Evolutionary conservation across 1,284 basidiomycete genomes (phyloP).

Genomic region (Cutaneotrichosporon sp.): DNA sequence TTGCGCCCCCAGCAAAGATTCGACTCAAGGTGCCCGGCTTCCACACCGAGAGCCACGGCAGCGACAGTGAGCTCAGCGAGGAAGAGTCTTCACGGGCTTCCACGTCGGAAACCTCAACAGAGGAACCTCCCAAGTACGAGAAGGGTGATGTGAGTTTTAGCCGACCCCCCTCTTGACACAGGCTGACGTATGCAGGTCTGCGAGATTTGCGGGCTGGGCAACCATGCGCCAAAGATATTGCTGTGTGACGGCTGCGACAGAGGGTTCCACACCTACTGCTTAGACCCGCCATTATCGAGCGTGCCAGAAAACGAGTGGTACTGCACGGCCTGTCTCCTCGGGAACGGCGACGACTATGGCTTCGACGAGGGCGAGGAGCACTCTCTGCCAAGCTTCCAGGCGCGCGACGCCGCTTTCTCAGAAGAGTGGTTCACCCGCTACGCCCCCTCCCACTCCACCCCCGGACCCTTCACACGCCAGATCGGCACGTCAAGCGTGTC

Average conservation of each 20-base stretch:
- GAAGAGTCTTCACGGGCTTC: conserved; percentile 31
- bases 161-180: neutral
- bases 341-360: conserved; percentile 96
- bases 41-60: conserved; percentile 35
- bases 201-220: conserved; percentile 87
- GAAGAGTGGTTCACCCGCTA: conserved; percentile 83
- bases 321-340: conserved; percentile 88
- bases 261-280: conserved; percentile 92
- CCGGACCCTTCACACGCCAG: conserved; percentile 34
- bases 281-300: conserved; percentile 79
- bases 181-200: conserved; percentile 60
- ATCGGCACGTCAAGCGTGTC: conserved; percentile 70
- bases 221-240: conserved; percentile 85
- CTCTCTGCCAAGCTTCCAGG: conserved; percentile 86
- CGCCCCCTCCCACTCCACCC: conserved; percentile 56
- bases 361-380: conserved; percentile 99
- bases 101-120: conserved; percentile 18
- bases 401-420: conserved; percentile 84
- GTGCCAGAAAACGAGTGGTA: conserved; percentile 92
- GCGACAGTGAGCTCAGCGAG: conserved; percentile 48
- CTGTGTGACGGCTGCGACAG: conserved; percentile 97
- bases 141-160: conserved; percentile 50
- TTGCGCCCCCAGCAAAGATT: conserved; percentile 15
- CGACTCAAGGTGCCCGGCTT: conserved; percentile 45
- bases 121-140: conserved; percentile 36